These are phyloP conservation scores for Sistotremastrum niveocremeum DNA, from an alignment of 768 basidiomycete species.

Conservation along the genomic window DNA sequence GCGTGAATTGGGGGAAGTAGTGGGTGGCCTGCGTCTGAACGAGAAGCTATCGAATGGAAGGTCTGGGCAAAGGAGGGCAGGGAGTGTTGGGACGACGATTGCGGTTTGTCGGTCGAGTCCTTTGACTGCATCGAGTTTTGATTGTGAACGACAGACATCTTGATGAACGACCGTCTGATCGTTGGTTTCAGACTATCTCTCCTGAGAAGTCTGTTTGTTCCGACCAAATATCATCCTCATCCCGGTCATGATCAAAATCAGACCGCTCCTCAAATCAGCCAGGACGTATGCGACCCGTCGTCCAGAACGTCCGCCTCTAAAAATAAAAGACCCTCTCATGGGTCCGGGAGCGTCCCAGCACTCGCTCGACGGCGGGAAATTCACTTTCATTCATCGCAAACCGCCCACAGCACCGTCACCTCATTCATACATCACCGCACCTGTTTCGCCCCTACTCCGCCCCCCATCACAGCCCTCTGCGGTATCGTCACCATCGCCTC, in stretches of 20 bases:
- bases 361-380: constrained; percentile 21
- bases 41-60: constrained; percentile 44
- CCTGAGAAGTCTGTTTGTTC: not conserved
- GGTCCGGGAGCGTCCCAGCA: constrained; percentile 9
- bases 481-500: not conserved
- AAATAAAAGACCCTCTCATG: constrained; percentile 18
- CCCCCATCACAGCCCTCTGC: constrained; percentile 13
- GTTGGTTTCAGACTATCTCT: too few relatives aligned
- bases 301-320: constrained; percentile 15
- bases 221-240: not conserved
- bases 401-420: constrained; percentile 68
- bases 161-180: too few relatives aligned
- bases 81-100: constrained; percentile 30
- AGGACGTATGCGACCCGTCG: constrained; percentile 15
- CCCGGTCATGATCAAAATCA: too few relatives aligned
- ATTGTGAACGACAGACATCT: too few relatives aligned
- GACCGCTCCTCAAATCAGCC: too few relatives aligned
- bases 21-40: too few relatives aligned
- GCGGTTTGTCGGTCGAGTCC: not conserved
- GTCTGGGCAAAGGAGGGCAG: constrained; percentile 73
- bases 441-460: constrained; percentile 57
- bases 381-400: constrained; percentile 78
- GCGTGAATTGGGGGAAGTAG: too few relatives aligned
- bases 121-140: too few relatives aligned
- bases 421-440: constrained; percentile 52